Conservation (phyloP, 768 basidiomycete species). For the Ramaria sp. region DNA sequence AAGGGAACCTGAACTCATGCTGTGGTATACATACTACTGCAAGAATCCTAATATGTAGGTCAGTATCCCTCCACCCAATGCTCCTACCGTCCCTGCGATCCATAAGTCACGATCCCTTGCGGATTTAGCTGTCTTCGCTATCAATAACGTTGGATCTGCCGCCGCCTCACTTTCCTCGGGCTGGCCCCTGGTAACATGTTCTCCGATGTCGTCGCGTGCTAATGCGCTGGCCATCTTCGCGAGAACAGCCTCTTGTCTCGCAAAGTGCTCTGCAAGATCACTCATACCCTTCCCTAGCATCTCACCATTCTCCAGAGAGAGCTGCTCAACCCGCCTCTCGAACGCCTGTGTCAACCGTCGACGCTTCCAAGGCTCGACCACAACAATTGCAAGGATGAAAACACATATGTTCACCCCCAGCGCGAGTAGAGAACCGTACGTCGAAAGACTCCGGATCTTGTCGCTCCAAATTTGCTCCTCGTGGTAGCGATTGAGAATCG, state of each 20-base stretch:
- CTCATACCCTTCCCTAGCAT: conserved; percentile 14
- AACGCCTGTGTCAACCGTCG: conserved; percentile 78
- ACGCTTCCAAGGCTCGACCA: conserved; percentile 97
- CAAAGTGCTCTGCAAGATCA: conserved; percentile 12
- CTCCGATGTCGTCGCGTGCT: not conserved
- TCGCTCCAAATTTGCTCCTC: conserved; percentile 99
- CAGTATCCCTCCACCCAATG: not conserved
- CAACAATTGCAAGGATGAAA: conserved; percentile 78
- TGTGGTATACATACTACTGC: not conserved
- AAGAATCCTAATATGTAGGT: conserved; percentile 1
- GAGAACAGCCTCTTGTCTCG: conserved; percentile 13
- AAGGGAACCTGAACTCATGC: not conserved
- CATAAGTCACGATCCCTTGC: not conserved
- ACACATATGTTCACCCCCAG: conserved; percentile 83
- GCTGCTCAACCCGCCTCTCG: conserved; percentile 62
- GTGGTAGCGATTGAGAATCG: conserved; percentile 82
- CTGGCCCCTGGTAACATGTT: not conserved
- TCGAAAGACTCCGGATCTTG: conserved; percentile 92
- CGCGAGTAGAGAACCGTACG: conserved; percentile 82
- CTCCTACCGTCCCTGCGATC: conserved; percentile 1
- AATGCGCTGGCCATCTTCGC: not conserved
- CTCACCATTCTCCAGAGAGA: conserved; percentile 37
- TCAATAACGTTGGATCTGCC: not conserved
- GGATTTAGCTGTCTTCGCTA: not conserved
- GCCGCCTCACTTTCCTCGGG: not conserved